phyloP scores from a whole-genome alignment of 345 rosid species.

The Heritiera fomes region DNA sequence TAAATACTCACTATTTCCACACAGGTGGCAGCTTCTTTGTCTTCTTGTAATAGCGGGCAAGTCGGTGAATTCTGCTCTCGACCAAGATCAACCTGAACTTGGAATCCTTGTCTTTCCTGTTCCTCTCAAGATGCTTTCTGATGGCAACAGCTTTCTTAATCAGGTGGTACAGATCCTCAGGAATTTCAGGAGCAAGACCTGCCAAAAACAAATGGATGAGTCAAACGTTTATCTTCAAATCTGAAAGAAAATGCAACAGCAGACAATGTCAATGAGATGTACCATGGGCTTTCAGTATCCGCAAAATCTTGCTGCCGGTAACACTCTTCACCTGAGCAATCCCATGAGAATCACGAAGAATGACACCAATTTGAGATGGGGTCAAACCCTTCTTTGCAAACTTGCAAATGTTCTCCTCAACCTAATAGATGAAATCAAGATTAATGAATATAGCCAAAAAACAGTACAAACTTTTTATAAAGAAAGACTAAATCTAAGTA shows the following conservation, averaged over 20 bases:
- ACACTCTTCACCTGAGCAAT: conserved; percentile 66
- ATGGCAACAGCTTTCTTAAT: conserved; percentile 95
- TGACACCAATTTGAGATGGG: conserved; percentile 76
- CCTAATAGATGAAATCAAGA: conserved; percentile 24
- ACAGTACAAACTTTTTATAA: background rate
- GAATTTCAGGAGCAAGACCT: conserved; percentile 91
- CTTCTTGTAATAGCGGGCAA: conserved; percentile 92
- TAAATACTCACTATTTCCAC: conserved; percentile 74
- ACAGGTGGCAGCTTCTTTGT: conserved; percentile 94
- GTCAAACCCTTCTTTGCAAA: conserved; percentile 74
- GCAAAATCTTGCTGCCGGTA: conserved; percentile 62
- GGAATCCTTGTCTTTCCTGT: conserved; percentile 95
- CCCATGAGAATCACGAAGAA: conserved; percentile 69
- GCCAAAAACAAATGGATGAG: background rate
- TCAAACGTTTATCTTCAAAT: background rate
- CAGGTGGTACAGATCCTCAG: conserved; percentile 83
- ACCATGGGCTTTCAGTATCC: conserved; percentile 63
- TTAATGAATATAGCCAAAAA: background rate
- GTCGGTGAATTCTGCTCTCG: conserved; percentile 93
- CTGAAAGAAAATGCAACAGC: background rate
- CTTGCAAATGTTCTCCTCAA: conserved; percentile 68
- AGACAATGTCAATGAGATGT: background rate
- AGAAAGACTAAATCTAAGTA: background rate
- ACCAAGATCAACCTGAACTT: conserved; percentile 88
- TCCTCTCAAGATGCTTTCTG: conserved; percentile 95